Evolutionary conservation across 176 grass and related monocot species (phyloP), one percentile per base, ranked within the genome.

Genomic region (Ananas comosus): DNA sequence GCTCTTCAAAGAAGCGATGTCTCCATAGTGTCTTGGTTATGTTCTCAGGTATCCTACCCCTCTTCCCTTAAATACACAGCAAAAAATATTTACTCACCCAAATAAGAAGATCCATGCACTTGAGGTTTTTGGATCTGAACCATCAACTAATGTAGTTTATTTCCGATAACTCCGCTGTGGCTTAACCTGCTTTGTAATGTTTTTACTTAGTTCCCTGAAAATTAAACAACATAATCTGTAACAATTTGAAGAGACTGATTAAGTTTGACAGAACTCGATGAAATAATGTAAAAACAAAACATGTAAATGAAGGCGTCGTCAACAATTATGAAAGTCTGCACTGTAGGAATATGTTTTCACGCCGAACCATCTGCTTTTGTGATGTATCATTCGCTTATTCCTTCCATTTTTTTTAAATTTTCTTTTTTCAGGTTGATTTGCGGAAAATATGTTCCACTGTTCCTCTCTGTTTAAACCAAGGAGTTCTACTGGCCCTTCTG

Each of bases 1-100:
- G 86, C 94, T 51, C 94, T 97, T 78, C 94, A 97, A 79, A 90
- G 84, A 85, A 86, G 83, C 13, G 84, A 97, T 2, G 75, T 97
- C 13, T 80, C 82, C 23, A 72, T 97, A 22, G 94, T 97, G 13
- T 97, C 94, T 78, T 90, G 87, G 94, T 71, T 97, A 50, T 97
- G 89, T 53, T 76, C 94, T 69, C 94, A 92, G 89, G 94, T 97
- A 88, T 69, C 11, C 11, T 51, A 19, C 5, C 17, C 13, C 56
- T 61, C 21, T 10, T 59, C 54, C 5, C 33, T 42, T 7, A 42
- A 42, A 59, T 57, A 16, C 14, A 5, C 53, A 3, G 14, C 53
- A 57, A 13, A 16, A 5, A 5, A 2, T 9, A 17, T 17, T 59
- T 1, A 59, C 21, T 16, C 13, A 4, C 13, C 2, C 10, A 2